Conservation (phyloP, 2,329 filamentous ascomycete genomes). For the Trichoderma breve region DNA sequence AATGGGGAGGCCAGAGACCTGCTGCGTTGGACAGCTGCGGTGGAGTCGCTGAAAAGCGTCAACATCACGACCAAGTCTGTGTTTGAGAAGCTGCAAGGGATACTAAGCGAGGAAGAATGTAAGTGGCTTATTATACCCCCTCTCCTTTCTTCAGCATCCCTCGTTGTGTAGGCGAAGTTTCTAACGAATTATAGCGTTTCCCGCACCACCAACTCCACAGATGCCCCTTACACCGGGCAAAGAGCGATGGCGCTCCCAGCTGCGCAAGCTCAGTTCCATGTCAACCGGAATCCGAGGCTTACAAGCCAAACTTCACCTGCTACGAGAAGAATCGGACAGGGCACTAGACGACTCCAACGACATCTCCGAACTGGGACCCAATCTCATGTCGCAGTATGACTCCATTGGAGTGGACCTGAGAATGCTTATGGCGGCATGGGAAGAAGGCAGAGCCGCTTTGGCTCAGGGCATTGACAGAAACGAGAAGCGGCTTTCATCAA, state of each 20-base stretch:
- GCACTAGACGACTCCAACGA: slow-evolving; percentile 71
- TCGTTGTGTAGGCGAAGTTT: neutral
- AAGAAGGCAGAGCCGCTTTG: slow-evolving; percentile 79
- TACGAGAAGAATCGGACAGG: slow-evolving; percentile 84
- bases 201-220: slow-evolving; percentile 55
- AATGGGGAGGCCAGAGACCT: slow-evolving; percentile 76
- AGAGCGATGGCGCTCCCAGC: slow-evolving; percentile 80
- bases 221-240: slow-evolving; percentile 66
- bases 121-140: slow-evolving; percentile 35
- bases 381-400: slow-evolving; percentile 86
- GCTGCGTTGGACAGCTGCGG: slow-evolving; percentile 72
- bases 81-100: slow-evolving; percentile 63
- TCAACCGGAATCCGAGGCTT: slow-evolving; percentile 88
- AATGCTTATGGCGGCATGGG: slow-evolving; percentile 79
- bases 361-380: slow-evolving; percentile 72
- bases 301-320: slow-evolving; percentile 89
- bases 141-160: neutral
- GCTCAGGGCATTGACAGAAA: slow-evolving; percentile 79
- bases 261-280: slow-evolving; percentile 82
- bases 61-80: slow-evolving; percentile 60
- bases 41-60: slow-evolving; percentile 69
- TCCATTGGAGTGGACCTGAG: slow-evolving; percentile 87
- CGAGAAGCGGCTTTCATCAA: slow-evolving; percentile 65
- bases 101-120: slow-evolving; percentile 80
- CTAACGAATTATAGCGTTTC: slow-evolving; percentile 45